Percentiles rank a stretch among this genome's conserved stretches.
Evolutionary conservation across 768 basidiomycete species (phyloP).

Genomic region (Termitomyces sp.): DNA sequence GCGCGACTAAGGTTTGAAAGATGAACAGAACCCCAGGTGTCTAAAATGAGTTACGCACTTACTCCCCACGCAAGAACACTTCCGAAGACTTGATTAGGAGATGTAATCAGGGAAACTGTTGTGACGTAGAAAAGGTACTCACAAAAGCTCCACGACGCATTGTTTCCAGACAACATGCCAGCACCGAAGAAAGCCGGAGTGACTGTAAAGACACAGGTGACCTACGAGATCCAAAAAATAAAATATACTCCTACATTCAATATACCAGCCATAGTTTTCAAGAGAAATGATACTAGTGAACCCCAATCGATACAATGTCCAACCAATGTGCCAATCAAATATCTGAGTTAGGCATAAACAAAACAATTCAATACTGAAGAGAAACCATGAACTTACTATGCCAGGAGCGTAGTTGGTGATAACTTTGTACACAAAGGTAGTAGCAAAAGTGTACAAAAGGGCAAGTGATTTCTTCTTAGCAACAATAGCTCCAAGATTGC

Average conservation of each 20-base stretch:
- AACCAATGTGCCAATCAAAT: constrained; percentile 63
- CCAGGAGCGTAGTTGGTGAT: constrained; percentile 55
- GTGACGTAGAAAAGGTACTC: neutral
- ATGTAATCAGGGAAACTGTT: neutral
- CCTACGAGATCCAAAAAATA: neutral
- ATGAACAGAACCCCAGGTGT: neutral
- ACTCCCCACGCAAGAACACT: constrained; percentile 58
- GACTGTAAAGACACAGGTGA: constrained; percentile 18
- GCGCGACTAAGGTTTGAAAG: constrained; percentile 34
- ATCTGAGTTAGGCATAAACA: constrained; percentile 22
- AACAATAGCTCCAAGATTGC: constrained; percentile 42
- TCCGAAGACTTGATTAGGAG: constrained; percentile 34
- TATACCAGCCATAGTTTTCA: constrained; percentile 55
- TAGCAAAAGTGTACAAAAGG: constrained; percentile 40
- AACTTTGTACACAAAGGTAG: constrained; percentile 48
- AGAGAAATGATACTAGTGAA: constrained; percentile 54
- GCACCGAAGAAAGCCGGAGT: constrained; percentile 57
- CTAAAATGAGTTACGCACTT: constrained; percentile 25
- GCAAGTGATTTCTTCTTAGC: constrained; percentile 54
- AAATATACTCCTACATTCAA: constrained; percentile 36
- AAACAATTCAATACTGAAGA: neutral
- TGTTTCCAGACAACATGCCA: constrained; percentile 54
- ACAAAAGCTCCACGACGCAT: constrained; percentile 56
- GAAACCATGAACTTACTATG: constrained; percentile 28
- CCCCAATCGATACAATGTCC: constrained; percentile 54